Evolutionary conservation across 805 yeast genomes (phyloP).

Genomic region (Ogataea methanolica): DNA sequence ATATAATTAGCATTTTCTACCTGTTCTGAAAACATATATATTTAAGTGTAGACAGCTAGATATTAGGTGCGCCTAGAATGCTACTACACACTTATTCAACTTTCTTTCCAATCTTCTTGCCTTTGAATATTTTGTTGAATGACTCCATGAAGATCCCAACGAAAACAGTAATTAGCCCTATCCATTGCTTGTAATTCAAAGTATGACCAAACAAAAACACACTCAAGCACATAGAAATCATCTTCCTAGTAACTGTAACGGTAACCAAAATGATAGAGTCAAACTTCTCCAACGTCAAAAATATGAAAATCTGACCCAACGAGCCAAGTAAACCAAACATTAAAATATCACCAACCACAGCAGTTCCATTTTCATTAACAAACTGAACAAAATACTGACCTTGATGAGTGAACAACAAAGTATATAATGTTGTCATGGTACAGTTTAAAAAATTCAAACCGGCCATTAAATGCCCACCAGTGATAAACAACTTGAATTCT

Average conservation of each 20-base stretch:
- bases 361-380: constrained; percentile 42
- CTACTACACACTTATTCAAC: too few relatives aligned
- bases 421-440: constrained; percentile 45
- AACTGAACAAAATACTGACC: constrained; percentile 45
- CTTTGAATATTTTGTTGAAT: constrained; percentile 33
- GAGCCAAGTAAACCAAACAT: constrained; percentile 79
- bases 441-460: constrained; percentile 46
- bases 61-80: too few relatives aligned
- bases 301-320: constrained; percentile 91
- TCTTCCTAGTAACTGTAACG: constrained; percentile 93
- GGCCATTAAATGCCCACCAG: constrained; percentile 89
- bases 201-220: constrained; percentile 84
- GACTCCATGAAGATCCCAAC: constrained; percentile 85
- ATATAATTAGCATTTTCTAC: too few relatives aligned
- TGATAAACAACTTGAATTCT: constrained; percentile 34
- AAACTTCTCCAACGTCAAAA: constrained; percentile 74
- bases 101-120: constrained; percentile 1
- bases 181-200: constrained; percentile 63
- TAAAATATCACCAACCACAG: constrained; percentile 53
- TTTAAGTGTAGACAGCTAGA: too few relatives aligned
- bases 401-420: constrained; percentile 45
- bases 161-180: constrained; percentile 76
- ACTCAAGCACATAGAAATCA: constrained; percentile 90
- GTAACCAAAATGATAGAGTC: constrained; percentile 85
- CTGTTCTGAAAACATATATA: too few relatives aligned